phyloP scores from a whole-genome alignment of 768 basidiomycete species.

The Russula sp. region DNA sequence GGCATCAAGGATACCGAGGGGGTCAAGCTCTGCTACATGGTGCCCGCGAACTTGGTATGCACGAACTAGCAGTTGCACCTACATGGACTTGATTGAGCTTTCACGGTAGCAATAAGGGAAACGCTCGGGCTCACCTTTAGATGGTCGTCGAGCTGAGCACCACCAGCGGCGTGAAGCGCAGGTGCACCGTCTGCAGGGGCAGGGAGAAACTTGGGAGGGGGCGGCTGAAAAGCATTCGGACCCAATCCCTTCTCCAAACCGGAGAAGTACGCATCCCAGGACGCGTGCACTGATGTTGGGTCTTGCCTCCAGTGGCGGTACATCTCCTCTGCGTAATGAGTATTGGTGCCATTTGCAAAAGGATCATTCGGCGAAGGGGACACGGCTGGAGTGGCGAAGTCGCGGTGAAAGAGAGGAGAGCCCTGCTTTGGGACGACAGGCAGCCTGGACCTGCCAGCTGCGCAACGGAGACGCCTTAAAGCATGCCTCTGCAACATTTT shows the following conservation, averaged over 20 bases:
- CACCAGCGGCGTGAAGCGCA: constrained; percentile 58
- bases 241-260: constrained; percentile 89
- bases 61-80: constrained; percentile 97
- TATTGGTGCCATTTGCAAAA: constrained; percentile 92
- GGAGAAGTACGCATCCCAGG: constrained; percentile 92
- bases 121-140: constrained; percentile 61
- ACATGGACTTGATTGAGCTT: constrained; percentile 10
- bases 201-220: constrained; percentile 70
- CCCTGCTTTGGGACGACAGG: constrained; percentile 21
- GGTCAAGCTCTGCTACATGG: constrained; percentile 92
- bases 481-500: constrained; percentile 37
- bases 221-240: constrained; percentile 75
- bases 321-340: constrained; percentile 97
- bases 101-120: background rate
- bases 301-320: constrained; percentile 89
- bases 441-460: constrained; percentile 26
- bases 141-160: constrained; percentile 85
- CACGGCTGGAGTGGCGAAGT: constrained; percentile 42
- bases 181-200: constrained; percentile 76
- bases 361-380: constrained; percentile 72
- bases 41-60: constrained; percentile 99
- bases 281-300: constrained; percentile 85
- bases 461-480: constrained; percentile 33
- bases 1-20: constrained; percentile 86
- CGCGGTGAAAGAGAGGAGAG: constrained; percentile 28